Conservation (phyloP, 2,329 filamentous ascomycete genomes). For the Diaporthe amygdali region DNA sequence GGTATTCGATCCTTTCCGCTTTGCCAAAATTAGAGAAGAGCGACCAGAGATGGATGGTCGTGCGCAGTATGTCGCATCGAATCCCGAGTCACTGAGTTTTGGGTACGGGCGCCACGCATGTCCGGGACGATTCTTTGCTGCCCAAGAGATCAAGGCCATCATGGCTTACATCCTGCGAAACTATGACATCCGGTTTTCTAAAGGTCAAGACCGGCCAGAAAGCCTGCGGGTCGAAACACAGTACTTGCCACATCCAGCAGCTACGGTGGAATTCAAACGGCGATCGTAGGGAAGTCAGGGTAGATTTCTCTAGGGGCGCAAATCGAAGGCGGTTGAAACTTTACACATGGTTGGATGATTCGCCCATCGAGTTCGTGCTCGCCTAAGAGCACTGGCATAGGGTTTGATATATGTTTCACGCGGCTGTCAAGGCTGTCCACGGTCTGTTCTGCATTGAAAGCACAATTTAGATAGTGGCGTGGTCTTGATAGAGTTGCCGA, state of each 20-base stretch:
- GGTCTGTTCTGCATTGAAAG: not conserved
- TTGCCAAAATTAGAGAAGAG: not conserved
- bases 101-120: conserved; percentile 15
- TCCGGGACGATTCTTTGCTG: conserved; percentile 13
- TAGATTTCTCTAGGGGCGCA: not conserved
- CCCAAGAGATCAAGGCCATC: conserved; percentile 18
- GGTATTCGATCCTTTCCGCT: conserved; percentile 1
- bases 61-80: conserved; percentile 7
- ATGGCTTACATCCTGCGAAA: conserved; percentile 8
- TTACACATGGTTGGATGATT: not conserved
- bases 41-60: not conserved
- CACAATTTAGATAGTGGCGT: not conserved
- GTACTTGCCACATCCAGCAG: conserved; percentile 7
- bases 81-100: not conserved
- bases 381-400: not conserved
- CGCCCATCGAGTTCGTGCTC: not conserved
- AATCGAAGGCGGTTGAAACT: not conserved
- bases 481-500: not conserved
- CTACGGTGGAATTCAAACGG: not conserved
- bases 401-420: conserved; percentile 8
- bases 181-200: conserved; percentile 1
- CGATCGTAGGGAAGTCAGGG: not conserved
- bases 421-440: not conserved
- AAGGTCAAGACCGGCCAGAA: not conserved
- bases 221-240: conserved; percentile 6